Evolutionary conservation across 352 stramenopile species (phyloP).

Genomic region (Pythium apleroticum): DNA sequence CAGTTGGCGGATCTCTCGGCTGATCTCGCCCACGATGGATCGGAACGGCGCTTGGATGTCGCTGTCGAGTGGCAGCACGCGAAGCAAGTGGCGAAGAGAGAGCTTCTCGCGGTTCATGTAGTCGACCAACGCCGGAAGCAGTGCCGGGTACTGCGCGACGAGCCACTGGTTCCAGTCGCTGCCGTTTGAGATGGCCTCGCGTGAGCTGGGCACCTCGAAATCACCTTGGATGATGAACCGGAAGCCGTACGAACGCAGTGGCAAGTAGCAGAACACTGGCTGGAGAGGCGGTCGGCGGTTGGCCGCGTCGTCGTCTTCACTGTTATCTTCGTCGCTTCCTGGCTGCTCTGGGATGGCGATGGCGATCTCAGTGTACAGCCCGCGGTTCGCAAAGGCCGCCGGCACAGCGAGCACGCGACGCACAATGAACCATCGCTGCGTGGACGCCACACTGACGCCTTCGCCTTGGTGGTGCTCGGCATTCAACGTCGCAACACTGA

Average conservation of each 20-base stretch:
- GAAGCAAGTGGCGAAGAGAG: slow-evolving; percentile 22
- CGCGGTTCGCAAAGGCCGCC: slow-evolving; percentile 21
- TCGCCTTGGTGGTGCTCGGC: not conserved
- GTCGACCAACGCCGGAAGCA: slow-evolving; percentile 36
- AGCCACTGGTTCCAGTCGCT: slow-evolving; percentile 91
- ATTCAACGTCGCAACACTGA: slow-evolving; percentile 23
- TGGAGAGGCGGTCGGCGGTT: slow-evolving; percentile 50
- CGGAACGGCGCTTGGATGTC: slow-evolving; percentile 77
- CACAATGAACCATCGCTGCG: slow-evolving; percentile 69
- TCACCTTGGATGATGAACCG: slow-evolving; percentile 86
- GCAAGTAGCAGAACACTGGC: slow-evolving; percentile 83
- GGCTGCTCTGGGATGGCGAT: slow-evolving; percentile 47
- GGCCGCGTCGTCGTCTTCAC: slow-evolving; percentile 8
- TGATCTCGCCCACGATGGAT: slow-evolving; percentile 51
- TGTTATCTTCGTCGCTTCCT: slow-evolving; percentile 9
- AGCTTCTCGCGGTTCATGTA: slow-evolving; percentile 8
- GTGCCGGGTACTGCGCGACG: slow-evolving; percentile 57
- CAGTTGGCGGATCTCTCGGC: slow-evolving; percentile 52
- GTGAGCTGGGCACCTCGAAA: slow-evolving; percentile 84
- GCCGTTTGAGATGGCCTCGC: slow-evolving; percentile 78
- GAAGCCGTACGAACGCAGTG: slow-evolving; percentile 78
- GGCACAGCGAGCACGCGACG: slow-evolving; percentile 38
- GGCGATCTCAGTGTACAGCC: slow-evolving; percentile 50
- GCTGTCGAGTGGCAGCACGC: slow-evolving; percentile 60
- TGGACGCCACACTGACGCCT: slow-evolving; percentile 16